Evolutionary conservation across 108 stramenopile genomes (phyloP).

Genomic region (Parietichytrium sp.): DNA sequence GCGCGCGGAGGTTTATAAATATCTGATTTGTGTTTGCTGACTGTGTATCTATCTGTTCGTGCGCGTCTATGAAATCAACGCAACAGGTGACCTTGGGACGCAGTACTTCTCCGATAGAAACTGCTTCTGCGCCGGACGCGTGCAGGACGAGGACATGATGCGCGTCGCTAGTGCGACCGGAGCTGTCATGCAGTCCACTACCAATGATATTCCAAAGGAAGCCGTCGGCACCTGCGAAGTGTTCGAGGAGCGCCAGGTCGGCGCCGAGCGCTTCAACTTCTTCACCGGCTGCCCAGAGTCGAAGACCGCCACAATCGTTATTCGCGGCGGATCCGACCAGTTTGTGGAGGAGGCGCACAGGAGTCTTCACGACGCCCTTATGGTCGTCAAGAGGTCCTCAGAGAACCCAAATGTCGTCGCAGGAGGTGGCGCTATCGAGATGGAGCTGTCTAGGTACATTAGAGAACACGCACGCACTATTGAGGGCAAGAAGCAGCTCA

Average conservation of each 20-base stretch:
- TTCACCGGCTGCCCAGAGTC: slow-evolving; percentile 88
- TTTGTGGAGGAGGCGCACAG: slow-evolving; percentile 98
- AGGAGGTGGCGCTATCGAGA: slow-evolving; percentile 96
- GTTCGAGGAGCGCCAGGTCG: slow-evolving; percentile 93
- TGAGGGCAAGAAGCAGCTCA: slow-evolving; percentile 94
- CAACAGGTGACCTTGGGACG: slow-evolving; percentile 95
- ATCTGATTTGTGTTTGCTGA: too few species aligned
- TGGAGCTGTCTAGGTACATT: slow-evolving; percentile 79
- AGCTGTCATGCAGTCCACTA: slow-evolving; percentile 79
- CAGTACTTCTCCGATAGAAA: slow-evolving; percentile 97
- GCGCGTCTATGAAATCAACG: too few species aligned
- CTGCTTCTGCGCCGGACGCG: slow-evolving; percentile 96
- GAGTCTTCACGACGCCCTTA: slow-evolving; percentile 93
- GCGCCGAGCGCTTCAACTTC: slow-evolving; percentile 93
- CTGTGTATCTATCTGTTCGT: too few species aligned
- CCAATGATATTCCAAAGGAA: slow-evolving; percentile 68
- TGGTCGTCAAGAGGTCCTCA: slow-evolving; percentile 91
- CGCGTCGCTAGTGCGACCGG: slow-evolving; percentile 95
- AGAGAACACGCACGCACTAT: slow-evolving; percentile 78
- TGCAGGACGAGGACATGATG: slow-evolving; percentile 87
- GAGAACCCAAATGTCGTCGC: slow-evolving; percentile 83
- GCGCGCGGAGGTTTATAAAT: too few species aligned
- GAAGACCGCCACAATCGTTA: slow-evolving; percentile 88
- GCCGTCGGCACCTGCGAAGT: slow-evolving; percentile 81
- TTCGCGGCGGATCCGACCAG: slow-evolving; percentile 94